Evolutionary conservation across 371 early-diverging fungal species (phyloP), one percentile per base, ranked within the genome.

Genomic region (Mucor indicus): DNA sequence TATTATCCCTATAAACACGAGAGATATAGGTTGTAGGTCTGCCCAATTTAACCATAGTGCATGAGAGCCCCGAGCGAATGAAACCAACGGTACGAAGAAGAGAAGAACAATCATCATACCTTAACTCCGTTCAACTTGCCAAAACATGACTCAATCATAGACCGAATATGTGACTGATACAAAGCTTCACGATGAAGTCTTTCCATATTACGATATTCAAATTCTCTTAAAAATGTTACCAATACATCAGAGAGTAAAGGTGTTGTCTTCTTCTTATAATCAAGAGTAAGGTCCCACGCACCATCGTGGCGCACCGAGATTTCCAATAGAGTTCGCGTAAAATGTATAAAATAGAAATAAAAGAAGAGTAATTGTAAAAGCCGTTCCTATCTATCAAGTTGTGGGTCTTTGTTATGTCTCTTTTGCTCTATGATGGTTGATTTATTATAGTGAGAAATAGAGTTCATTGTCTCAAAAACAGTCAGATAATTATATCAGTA

Each of bases 161-260:
- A 35, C 57, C 57, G 50, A 17, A 46, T 50, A 24, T 56, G 48
- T 0, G 46, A 27, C 37, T 56, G 57, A 40, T 50, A 56, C 50
- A 46, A 56, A 29, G 7, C 21, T 53, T 53, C 40, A 21, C 31
- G 37, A 23, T 45, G 40, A 45, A 20, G 29, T 19, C 44, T 53
- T n/a, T 50, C 36, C 57, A 46, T 42, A 48, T 48, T 48, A 22
- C 50, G 45, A 33, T 30, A 33, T 49, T 55, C 50, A n/a, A 49
- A 55, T 40, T 55, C 33, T 30, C 49, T 38, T 30, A 49, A 33
- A 33, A 33, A 33, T 11, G 4, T 33, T 33, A 11, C n/a, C 35
- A 33, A 33, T 11, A n/a, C 6, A 33, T 33, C 35, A 11, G 46
- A 19, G 22, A 40, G 38, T 37, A 29, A 25, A 20, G 45, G 46